Evolutionary conservation across 129 eudicot genomes (phyloP).

Genomic region (Rutidosis leptorrhynchoides): DNA sequence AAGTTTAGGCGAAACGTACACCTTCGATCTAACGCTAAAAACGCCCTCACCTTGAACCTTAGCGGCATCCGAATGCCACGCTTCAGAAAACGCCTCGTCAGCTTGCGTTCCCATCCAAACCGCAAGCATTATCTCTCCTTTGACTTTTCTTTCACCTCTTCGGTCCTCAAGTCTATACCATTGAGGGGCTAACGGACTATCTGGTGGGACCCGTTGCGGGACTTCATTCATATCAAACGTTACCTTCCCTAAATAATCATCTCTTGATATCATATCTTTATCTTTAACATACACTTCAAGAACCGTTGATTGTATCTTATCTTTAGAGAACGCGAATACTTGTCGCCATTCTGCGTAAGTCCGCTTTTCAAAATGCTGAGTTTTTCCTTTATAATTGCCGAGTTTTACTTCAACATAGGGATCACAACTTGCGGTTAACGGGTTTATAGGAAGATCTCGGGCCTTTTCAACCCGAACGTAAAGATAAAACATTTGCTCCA

Average conservation of each 20-base stretch:
- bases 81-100: constrained; percentile 93
- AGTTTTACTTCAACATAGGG: constrained; percentile 92
- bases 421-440: constrained; percentile 73
- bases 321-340: constrained; percentile 89
- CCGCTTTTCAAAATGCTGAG: constrained; percentile 83
- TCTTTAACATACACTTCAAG: constrained; percentile 77
- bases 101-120: constrained; percentile 99
- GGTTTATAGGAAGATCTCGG: constrained; percentile 61
- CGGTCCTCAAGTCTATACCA: constrained; percentile 88
- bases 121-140: constrained; percentile 88
- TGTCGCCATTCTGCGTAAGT: constrained; percentile 80
- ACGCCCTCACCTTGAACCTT: constrained; percentile 75
- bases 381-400: constrained; percentile 85
- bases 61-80: constrained; percentile 95
- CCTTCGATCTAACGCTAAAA: constrained; percentile 70
- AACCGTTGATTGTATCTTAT: constrained; percentile 67
- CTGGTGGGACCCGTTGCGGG: constrained; percentile 84
- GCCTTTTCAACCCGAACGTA: constrained; percentile 94
- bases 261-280: constrained; percentile 63
- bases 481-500: constrained; percentile 86
- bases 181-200: constrained; percentile 87
- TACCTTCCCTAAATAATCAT: constrained; percentile 79
- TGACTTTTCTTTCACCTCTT: constrained; percentile 47
- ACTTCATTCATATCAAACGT: constrained; percentile 83
- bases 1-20: constrained; percentile 84